These are phyloP conservation scores for Beauveria rudraprayagi DNA, from an alignment of 2,329 filamentous ascomycete genomes.

Conservation along the genomic window DNA sequence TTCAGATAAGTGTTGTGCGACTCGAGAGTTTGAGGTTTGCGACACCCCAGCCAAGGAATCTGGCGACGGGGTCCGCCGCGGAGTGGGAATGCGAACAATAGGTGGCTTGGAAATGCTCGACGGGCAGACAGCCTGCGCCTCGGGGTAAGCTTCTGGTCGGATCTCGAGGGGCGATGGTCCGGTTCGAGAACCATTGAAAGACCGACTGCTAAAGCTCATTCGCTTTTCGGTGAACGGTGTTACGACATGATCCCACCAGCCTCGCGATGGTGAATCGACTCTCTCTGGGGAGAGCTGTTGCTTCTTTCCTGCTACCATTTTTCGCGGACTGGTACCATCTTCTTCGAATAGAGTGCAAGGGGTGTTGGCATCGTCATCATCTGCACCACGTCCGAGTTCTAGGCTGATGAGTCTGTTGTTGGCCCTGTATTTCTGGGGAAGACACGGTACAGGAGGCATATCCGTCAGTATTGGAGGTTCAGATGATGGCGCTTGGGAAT, in stretches of 20 bases:
- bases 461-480: constrained; percentile 22
- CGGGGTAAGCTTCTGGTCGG: constrained; percentile 6
- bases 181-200: constrained; percentile 17
- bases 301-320: constrained; percentile 31
- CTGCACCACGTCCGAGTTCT: constrained; percentile 16
- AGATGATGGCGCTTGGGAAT: constrained; percentile 45
- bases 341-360: constrained; percentile 65
- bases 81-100: constrained; percentile 29
- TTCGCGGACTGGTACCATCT: constrained; percentile 42
- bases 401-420: constrained; percentile 27
- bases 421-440: constrained; percentile 39
- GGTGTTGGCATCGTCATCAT: constrained; percentile 40
- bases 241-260: constrained; percentile 73
- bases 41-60: constrained; percentile 14
- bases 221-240: constrained; percentile 54
- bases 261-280: constrained; percentile 51
- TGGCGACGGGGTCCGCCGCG: constrained; percentile 26
- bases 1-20: constrained; percentile 10
- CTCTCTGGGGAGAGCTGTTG: constrained; percentile 35
- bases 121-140: constrained; percentile 1
- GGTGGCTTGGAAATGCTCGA: constrained; percentile 18
- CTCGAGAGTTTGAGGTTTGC: constrained; percentile 13
- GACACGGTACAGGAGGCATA: constrained; percentile 52
- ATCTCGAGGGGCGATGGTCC: constrained; percentile 3
- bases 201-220: constrained; percentile 35